phyloP scores from a whole-genome alignment of 2,329 filamentous ascomycete genomes.

The Ampelomyces quisqualis region DNA sequence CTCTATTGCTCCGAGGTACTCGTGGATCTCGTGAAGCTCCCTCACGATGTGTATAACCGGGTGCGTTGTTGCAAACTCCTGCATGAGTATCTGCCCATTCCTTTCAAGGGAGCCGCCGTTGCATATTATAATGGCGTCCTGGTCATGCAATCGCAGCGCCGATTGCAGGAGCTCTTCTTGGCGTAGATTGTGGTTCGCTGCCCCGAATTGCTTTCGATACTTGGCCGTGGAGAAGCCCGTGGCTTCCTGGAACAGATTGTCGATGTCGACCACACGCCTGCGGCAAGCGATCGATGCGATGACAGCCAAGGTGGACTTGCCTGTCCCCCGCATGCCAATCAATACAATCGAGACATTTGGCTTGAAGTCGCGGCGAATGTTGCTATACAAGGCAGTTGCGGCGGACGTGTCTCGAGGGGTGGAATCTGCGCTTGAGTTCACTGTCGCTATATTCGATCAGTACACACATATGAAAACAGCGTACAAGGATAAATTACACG shows the following conservation, averaged over 20 bases:
- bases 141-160: slow-evolving; percentile 60
- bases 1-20: slow-evolving; percentile 59
- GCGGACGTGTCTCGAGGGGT: slow-evolving; percentile 32
- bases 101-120: slow-evolving; percentile 68
- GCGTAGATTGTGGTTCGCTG: slow-evolving; percentile 61
- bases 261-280: slow-evolving; percentile 67
- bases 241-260: slow-evolving; percentile 65
- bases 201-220: slow-evolving; percentile 65
- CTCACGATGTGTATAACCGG: slow-evolving; percentile 71
- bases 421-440: slow-evolving; percentile 29
- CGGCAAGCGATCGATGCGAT: slow-evolving; percentile 72
- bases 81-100: slow-evolving; percentile 60
- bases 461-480: neutral
- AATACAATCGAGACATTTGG: slow-evolving; percentile 70
- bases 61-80: slow-evolving; percentile 63
- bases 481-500: slow-evolving; percentile 7
- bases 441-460: slow-evolving; percentile 18
- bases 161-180: slow-evolving; percentile 64
- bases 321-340: slow-evolving; percentile 70
- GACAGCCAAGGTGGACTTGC: slow-evolving; percentile 73
- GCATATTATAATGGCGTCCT: slow-evolving; percentile 68
- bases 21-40: slow-evolving; percentile 64
- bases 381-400: slow-evolving; percentile 14
- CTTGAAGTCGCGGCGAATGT: slow-evolving; percentile 50
- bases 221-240: slow-evolving; percentile 62